phyloP scores from a whole-genome alignment of 75 land plant genomes.

The Pinus taeda region DNA sequence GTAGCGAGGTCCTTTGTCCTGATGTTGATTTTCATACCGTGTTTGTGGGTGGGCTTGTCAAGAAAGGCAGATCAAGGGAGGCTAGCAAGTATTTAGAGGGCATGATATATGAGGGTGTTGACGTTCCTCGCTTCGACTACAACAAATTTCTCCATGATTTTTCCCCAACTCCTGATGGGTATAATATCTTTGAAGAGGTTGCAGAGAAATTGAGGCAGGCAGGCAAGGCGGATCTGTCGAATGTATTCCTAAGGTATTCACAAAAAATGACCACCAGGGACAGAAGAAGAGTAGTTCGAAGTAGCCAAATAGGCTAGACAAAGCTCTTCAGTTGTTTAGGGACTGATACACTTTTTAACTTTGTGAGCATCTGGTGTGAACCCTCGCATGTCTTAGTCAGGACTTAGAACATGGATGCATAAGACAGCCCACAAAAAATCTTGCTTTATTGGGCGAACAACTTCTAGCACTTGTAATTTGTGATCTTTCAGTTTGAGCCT shows the following conservation, averaged over 20 bases:
- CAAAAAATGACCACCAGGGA: conserved; percentile 57
- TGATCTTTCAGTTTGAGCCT: no score
- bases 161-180: conserved; percentile 48
- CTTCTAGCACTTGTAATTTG: no score
- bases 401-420: no score
- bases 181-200: conserved; percentile 50
- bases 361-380: no score
- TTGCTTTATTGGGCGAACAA: no score
- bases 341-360: no score
- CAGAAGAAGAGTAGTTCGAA: conserved; percentile 19
- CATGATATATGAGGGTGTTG: conserved; percentile 27
- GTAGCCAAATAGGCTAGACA: no score
- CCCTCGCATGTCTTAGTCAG: no score
- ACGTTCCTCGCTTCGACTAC: conserved; percentile 59
- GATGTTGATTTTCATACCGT: conserved; percentile 51
- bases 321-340: no score
- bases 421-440: no score
- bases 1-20: conserved; percentile 8
- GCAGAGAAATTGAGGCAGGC: conserved; percentile 49
- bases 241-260: conserved; percentile 49
- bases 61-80: conserved; percentile 41
- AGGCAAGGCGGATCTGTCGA: conserved; percentile 46
- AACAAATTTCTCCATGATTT: conserved; percentile 45
- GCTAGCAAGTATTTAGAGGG: conserved; percentile 65
- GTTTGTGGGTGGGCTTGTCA: conserved; percentile 63